phyloP scores from a whole-genome alignment of 768 basidiomycete genomes.

The Naganishia onofrii region DNA sequence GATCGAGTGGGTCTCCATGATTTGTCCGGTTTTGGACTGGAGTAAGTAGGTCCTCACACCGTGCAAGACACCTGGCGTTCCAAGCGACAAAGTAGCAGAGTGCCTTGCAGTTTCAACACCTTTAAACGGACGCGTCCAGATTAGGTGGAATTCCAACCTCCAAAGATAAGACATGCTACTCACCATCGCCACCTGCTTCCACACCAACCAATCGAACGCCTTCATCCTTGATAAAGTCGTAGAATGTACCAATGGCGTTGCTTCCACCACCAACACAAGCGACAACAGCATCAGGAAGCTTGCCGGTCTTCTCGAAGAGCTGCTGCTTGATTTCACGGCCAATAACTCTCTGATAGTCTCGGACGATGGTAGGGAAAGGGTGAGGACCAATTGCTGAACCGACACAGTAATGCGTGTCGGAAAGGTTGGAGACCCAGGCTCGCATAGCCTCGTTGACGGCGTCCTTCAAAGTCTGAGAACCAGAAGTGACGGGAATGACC shows the following conservation, averaged over 20 bases:
- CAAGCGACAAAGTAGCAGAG: conserved; percentile 88
- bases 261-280: conserved; percentile 97
- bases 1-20: conserved; percentile 94
- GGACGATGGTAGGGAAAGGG: conserved; percentile 97
- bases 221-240: conserved; percentile 89
- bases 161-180: conserved; percentile 28
- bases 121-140: conserved; percentile 42
- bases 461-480: conserved; percentile 92
- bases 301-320: conserved; percentile 67
- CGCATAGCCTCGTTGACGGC: conserved; percentile 98
- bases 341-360: conserved; percentile 95
- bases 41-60: conserved; percentile 94
- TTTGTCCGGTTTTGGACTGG: conserved; percentile 83
- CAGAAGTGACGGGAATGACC: conserved; percentile 91
- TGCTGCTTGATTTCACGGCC: conserved; percentile 91
- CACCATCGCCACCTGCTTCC: conserved; percentile 95
- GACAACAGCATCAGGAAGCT: conserved; percentile 88
- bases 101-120: conserved; percentile 80
- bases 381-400: conserved; percentile 97
- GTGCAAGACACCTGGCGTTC: conserved; percentile 89
- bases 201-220: conserved; percentile 83
- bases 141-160: not conserved
- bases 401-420: conserved; percentile 92
- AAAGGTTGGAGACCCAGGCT: conserved; percentile 95
- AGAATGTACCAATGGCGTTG: conserved; percentile 97